phyloP scores from a whole-genome alignment of 2,329 filamentous ascomycete genomes.

The Geosmithia putterillii region DNA sequence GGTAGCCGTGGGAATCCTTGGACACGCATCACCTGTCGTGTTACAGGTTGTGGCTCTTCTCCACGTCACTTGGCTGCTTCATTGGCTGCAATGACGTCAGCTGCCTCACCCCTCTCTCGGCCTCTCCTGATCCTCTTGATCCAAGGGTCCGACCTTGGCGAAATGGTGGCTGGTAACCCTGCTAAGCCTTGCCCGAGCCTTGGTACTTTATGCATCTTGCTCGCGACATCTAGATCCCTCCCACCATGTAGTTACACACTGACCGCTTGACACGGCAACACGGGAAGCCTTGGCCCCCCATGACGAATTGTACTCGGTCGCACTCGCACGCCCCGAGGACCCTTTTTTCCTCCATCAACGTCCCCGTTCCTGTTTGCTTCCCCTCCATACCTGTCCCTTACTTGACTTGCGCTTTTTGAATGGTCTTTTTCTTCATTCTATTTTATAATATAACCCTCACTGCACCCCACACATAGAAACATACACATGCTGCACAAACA shows the following conservation, averaged over 20 bases:
- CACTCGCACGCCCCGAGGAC: background rate
- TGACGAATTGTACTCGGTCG: background rate
- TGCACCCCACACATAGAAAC: background rate
- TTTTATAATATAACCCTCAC: background rate
- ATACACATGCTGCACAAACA: background rate
- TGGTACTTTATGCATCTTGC: background rate
- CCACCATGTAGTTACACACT: background rate
- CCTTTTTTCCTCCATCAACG: background rate
- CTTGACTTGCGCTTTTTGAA: no score
- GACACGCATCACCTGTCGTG: background rate
- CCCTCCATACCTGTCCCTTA: background rate
- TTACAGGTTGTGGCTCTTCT: background rate
- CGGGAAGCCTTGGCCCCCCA: no score
- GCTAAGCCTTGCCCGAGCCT: no score
- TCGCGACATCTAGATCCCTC: background rate
- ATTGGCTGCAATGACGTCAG: slow-evolving; percentile 9
- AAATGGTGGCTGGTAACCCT: no score
- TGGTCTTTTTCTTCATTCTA: background rate
- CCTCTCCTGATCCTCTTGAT: background rate
- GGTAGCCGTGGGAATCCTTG: no score
- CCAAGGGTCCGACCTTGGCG: background rate
- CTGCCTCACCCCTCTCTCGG: background rate
- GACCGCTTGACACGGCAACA: background rate
- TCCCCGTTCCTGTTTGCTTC: background rate
- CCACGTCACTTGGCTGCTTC: background rate